Conservation (phyloP, 1,284 basidiomycete species). For the Somion occarium region DNA sequence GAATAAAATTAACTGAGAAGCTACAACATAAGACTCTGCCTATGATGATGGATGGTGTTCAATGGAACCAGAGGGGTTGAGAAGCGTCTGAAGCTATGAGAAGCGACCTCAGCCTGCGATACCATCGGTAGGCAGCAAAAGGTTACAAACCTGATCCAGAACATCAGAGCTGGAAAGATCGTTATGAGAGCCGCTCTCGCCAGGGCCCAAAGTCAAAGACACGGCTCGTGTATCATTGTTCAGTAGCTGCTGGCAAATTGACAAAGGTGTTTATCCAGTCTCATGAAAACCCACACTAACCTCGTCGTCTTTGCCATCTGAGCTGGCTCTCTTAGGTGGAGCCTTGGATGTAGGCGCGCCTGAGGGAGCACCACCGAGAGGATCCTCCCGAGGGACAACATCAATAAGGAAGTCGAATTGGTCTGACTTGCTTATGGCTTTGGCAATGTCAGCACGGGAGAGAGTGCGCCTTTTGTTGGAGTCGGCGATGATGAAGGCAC, state of each 20-base stretch:
- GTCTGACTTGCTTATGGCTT: slow-evolving; percentile 85
- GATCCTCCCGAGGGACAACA: slow-evolving; percentile 83
- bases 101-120: too few species aligned
- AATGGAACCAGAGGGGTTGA: slow-evolving; percentile 9
- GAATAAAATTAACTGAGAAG: too few species aligned
- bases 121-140: too few species aligned
- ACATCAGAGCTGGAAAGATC: slow-evolving; percentile 8
- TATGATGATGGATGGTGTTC: too few species aligned
- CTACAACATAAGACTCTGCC: too few species aligned
- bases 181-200: neutral
- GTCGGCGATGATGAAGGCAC: slow-evolving; percentile 92
- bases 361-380: slow-evolving; percentile 19
- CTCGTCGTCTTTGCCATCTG: slow-evolving; percentile 2
- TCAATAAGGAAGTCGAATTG: slow-evolving; percentile 94
- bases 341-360: neutral
- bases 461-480: slow-evolving; percentile 90
- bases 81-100: slow-evolving; percentile 12
- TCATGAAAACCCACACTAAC: neutral
- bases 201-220: neutral
- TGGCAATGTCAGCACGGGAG: slow-evolving; percentile 86
- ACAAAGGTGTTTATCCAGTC: neutral
- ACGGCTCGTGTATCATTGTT: neutral
- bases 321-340: neutral
- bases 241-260: too few species aligned
- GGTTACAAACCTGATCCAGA: slow-evolving; percentile 12